Conservation (phyloP, 139 green algal genomes). For the Chlorella sorokiniana region DNA sequence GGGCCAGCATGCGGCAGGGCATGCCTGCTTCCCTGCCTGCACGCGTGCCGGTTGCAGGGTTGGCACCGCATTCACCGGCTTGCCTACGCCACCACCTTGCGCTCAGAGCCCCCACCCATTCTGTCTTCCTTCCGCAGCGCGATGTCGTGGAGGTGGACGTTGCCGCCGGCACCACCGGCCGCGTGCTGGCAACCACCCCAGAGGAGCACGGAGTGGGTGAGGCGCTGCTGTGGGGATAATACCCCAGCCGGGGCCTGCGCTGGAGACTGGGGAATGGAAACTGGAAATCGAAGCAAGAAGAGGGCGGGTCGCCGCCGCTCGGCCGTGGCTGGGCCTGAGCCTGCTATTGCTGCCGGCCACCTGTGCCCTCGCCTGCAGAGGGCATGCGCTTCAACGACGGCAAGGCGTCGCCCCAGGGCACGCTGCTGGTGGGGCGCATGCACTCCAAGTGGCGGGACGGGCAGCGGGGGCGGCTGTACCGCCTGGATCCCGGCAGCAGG, state of each 20-base stretch:
- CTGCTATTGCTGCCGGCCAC: background rate
- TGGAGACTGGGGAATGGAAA: background rate
- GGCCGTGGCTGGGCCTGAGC: no score
- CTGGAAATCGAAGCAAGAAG: background rate
- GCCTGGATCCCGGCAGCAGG: constrained; percentile 38
- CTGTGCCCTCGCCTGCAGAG: constrained; percentile 7
- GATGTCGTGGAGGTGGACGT: constrained; percentile 42
- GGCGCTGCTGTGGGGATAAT: background rate
- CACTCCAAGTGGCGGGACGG: constrained; percentile 48
- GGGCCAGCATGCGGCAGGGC: background rate
- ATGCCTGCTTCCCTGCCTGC: background rate
- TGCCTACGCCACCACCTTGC: background rate
- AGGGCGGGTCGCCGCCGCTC: no score
- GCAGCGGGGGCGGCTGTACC: constrained; percentile 49
- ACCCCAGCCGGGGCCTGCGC: background rate
- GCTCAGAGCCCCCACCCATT: background rate
- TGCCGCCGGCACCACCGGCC: background rate
- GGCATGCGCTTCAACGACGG: constrained; percentile 55
- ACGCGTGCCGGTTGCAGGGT: no score
- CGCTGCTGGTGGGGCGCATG: constrained; percentile 56
- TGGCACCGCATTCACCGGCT: no score
- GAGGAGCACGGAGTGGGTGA: constrained; percentile 38
- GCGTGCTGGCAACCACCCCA: constrained; percentile 21
- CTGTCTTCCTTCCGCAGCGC: background rate
- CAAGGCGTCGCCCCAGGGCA: constrained; percentile 52